Evolutionary conservation across 2,329 filamentous ascomycete species (phyloP), one percentile per base, ranked within the genome.

Genomic region (Chrysoporthe cubensis): DNA sequence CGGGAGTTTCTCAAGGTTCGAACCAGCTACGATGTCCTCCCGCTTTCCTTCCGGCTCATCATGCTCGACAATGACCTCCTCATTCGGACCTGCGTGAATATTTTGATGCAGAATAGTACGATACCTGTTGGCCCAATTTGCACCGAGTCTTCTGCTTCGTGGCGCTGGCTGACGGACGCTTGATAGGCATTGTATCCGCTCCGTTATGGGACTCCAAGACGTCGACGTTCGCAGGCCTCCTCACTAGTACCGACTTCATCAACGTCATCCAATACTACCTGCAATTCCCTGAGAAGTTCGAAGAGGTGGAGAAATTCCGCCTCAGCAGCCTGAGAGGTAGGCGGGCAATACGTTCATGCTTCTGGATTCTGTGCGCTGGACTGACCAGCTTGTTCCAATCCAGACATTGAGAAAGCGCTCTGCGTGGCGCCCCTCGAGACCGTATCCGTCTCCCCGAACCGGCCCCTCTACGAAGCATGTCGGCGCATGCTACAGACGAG

Each of bases 201-300:
- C 96, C 96, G 62, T 84, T 99, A 72, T 99, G 96, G 96, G 94
- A 99, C 79, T 97, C 95, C 37, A 91, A 92, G 72, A 92, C 90
- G 4, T 97, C 94, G 37, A 93, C 91, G 46, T 99, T 98, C 79
- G 96, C 95, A 52, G 96, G 96, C 50, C 87, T 99, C 61, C 85
- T 99, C 72, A 99, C 96, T 40, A 96, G 94, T 71, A 97, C 94
- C 70, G 96, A 99, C 81, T 99, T 96, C 79, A 96, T 99, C 81
- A 99, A 99, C 76, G 91, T 99, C 67, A 97, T 99, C 52, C 95
- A 98, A 78, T 99, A 99, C 81, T 98, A 99, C 83, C 97, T 94
- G 85, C 94, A 98, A 80, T 96, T 96, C 74, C 96, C 95, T 2
- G 93, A 97, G 72, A 91, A 94, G 68, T 87, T 98, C 70, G 89